Percentiles rank a stretch among this genome's conserved stretches.
Evolutionary conservation across 371 early-diverging fungal genomes (phyloP).

Genomic region (Zancudomyces culisetae): DNA sequence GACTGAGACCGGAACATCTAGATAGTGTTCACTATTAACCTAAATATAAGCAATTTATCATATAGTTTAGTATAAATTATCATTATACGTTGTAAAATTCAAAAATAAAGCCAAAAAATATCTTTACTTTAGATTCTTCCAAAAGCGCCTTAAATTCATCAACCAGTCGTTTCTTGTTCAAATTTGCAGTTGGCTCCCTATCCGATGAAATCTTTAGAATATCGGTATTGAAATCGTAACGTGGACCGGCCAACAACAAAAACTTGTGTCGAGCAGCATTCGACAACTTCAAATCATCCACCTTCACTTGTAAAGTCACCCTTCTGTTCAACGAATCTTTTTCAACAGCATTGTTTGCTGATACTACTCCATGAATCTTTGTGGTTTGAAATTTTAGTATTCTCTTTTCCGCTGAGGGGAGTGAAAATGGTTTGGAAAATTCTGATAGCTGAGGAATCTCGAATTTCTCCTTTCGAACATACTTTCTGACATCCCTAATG

Average conservation of each 20-base stretch:
- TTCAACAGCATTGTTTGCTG: too few relatives aligned
- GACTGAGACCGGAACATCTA: too few relatives aligned
- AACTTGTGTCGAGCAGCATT: conserved; percentile 19
- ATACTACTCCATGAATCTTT: not conserved
- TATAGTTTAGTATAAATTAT: too few relatives aligned
- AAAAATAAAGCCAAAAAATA: too few relatives aligned
- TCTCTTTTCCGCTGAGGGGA: conserved; percentile 8
- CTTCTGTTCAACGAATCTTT: conserved; percentile 2
- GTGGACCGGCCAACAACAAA: conserved; percentile 15
- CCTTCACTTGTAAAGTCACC: conserved; percentile 10
- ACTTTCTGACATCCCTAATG: conserved; percentile 23
- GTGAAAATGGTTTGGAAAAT: conserved; percentile 13
- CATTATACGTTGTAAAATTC: too few relatives aligned
- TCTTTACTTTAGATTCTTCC: conserved; percentile 15
- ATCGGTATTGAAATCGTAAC: conserved; percentile 20
- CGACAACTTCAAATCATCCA: conserved; percentile 12
- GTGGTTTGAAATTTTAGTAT: conserved; percentile 15
- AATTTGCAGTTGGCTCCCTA: conserved; percentile 13
- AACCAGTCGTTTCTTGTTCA: conserved; percentile 19
- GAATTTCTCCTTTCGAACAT: conserved; percentile 17
- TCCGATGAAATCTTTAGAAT: conserved; percentile 20
- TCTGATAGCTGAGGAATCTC: conserved; percentile 24
- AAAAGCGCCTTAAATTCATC: conserved; percentile 15
- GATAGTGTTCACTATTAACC: too few relatives aligned
- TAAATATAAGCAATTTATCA: too few relatives aligned